Base-by-base conservation (phyloP, 2,329 filamentous ascomycete genomes). In the Verticillium dahliae region DNA sequence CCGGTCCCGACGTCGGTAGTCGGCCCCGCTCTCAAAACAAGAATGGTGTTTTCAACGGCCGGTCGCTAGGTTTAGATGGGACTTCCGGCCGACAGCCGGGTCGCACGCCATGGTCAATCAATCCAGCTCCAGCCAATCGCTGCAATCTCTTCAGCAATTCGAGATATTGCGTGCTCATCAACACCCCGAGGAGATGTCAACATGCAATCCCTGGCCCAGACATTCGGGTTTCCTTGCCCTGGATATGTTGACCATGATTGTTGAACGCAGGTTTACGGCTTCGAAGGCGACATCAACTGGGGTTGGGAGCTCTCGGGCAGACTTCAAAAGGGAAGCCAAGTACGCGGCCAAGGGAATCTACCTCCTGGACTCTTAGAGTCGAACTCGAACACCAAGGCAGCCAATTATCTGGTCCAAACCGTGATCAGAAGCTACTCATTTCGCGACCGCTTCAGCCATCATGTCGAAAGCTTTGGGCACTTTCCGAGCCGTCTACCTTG, bases 401-500 rank as follows among this genome's bases (percentile, higher is more conserved):
- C 18, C n/a, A 5, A 4, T 4, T 7, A 6, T 52, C 31, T 52
- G n/a, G 45, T 52, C 11, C 9, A 52, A 10, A 22, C 10, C 45
- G 22, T 11, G 7, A 27, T 18, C 4, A 11, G 5, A 15, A 41
- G 39, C 39, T 6, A 41, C 6, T 9, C 9, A 18, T 4, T 52
- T 5, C 22, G 45, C 18, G 13, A 6, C 27, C 9, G 13, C n/a
- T 10, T 4, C 45, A 52, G n/a, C 27, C 54, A 35, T 56, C 3
- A 62, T 62, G 60, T 59, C 62, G 33, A 60, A 50, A 33, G 22
- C 58, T 35, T 65, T 76, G 57, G 74, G 75, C 14, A 72, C 69
- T 5, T 75, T 76, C 66, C 70, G 74, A 60, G 74, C 74, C 57
- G 67, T 69, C 41, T 76, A 75, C 64, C 69, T 75, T 27, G 72